Conservation (phyloP, 192 early-diverging fungal genomes). For the Coemansia sp. region DNA sequence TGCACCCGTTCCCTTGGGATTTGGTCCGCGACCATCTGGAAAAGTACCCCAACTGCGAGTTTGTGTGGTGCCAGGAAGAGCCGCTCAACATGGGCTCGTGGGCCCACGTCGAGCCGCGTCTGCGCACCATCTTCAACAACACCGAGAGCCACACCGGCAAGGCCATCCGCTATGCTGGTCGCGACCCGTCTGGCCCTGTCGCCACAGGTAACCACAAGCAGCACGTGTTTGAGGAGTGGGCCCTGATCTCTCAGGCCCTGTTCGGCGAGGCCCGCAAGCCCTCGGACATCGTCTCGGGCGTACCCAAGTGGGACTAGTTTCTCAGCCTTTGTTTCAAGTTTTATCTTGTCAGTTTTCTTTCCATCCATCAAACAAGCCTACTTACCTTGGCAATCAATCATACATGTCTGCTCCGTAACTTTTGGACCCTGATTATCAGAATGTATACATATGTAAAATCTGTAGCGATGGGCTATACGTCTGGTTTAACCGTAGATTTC, state of each 20-base stretch:
- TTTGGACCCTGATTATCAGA: too few species aligned
- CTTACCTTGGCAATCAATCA: too few species aligned
- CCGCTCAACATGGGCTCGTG: conserved; percentile 92
- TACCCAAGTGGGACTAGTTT: conserved; percentile 64
- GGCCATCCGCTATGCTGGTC: conserved; percentile 76
- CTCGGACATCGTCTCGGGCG: conserved; percentile 65
- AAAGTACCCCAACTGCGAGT: conserved; percentile 87
- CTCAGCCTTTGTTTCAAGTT: background rate
- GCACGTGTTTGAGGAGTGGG: conserved; percentile 81
- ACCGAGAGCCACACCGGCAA: conserved; percentile 66
- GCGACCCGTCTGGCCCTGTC: conserved; percentile 85
- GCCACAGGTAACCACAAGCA: conserved; percentile 96
- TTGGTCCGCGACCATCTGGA: conserved; percentile 80
- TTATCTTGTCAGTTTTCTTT: too few species aligned
- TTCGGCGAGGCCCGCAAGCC: conserved; percentile 69
- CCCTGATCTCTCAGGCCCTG: conserved; percentile 68
- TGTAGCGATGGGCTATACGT: background rate
- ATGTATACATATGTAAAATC: background rate
- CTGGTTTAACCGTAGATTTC: too few species aligned
- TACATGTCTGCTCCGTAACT: too few species aligned
- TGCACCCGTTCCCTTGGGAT: conserved; percentile 95
- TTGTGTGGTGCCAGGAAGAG: conserved; percentile 96
- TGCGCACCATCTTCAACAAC: conserved; percentile 76
- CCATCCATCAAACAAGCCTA: background rate
- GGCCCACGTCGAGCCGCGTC: conserved; percentile 82